Conservation (phyloP, 306 rosid genomes). For the Luffa acutangula region DNA sequence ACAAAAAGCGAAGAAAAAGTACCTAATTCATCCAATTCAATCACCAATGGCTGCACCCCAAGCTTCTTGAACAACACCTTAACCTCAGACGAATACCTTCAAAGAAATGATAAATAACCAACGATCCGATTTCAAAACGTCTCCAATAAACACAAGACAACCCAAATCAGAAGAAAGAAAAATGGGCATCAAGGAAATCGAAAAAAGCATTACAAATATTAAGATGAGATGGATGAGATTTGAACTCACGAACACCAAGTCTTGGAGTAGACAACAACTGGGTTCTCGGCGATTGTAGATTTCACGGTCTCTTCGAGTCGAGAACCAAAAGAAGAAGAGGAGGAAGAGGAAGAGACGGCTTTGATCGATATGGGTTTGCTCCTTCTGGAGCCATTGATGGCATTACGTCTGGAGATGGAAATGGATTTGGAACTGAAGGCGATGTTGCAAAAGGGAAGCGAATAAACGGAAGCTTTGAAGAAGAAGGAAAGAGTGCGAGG, state of each 20-base stretch:
- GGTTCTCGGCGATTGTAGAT: constrained; percentile 54
- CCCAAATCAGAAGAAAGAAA: neutral
- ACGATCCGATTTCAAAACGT: neutral
- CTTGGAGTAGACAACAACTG: constrained; percentile 86
- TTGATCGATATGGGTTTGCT: constrained; percentile 27
- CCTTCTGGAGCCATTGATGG: constrained; percentile 19
- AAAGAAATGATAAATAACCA: neutral
- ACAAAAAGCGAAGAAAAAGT: neutral
- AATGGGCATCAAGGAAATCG: neutral
- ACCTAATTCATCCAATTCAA: constrained; percentile 97
- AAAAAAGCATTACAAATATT: neutral
- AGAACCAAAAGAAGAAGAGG: constrained; percentile 76
- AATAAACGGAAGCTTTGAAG: constrained; percentile 20
- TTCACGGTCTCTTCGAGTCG: constrained; percentile 82
- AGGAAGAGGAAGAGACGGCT: constrained; percentile 42
- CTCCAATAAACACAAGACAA: neutral
- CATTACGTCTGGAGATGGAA: constrained; percentile 3
- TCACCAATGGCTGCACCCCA: constrained; percentile 49
- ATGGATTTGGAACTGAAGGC: constrained; percentile 11
- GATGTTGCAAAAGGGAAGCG: constrained; percentile 18
- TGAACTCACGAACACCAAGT: constrained; percentile 85
- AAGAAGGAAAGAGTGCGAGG: constrained; percentile 23
- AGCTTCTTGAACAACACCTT: constrained; percentile 70
- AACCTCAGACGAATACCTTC: constrained; percentile 81
- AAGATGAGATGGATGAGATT: neutral